Percentiles rank a stretch among this genome's conserved stretches.
Evolutionary conservation across 2,329 filamentous ascomycete species (phyloP).

Genomic region (Monosporascus sp.): DNA sequence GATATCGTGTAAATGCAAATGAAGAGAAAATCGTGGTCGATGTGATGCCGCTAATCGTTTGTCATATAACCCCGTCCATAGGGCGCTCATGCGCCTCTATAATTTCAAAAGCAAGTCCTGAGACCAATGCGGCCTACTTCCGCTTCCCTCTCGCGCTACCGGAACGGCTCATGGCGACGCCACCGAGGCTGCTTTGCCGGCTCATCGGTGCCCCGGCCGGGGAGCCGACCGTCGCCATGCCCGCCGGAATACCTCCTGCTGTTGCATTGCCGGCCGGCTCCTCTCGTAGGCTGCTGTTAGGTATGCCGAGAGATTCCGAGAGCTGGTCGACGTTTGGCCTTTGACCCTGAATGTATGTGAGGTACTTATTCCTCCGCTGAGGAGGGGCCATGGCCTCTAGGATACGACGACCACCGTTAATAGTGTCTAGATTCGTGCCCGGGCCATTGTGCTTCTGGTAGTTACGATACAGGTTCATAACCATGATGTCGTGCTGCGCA

Average conservation of each 20-base stretch:
- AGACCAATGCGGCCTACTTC: slow-evolving; percentile 7
- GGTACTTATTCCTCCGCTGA: slow-evolving; percentile 41
- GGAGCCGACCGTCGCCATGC: slow-evolving; percentile 14
- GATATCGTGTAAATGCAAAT: not conserved
- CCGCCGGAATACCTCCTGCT: slow-evolving; percentile 15
- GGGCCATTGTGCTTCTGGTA: slow-evolving; percentile 49
- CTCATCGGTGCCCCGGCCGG: slow-evolving; percentile 45
- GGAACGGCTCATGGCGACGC: slow-evolving; percentile 51
- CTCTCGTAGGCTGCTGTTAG: slow-evolving; percentile 38
- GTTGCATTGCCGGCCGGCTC: slow-evolving; percentile 28
- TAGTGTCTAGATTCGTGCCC: slow-evolving; percentile 50
- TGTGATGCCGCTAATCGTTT: not conserved
- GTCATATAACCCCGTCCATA: not conserved
- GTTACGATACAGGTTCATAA: slow-evolving; percentile 54
- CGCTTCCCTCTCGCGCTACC: slow-evolving; percentile 42
- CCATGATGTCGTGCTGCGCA: slow-evolving; percentile 48
- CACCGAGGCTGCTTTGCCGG: slow-evolving; percentile 50
- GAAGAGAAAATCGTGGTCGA: not conserved
- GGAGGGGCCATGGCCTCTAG: slow-evolving; percentile 50
- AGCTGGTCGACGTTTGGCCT: slow-evolving; percentile 44
- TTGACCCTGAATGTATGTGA: slow-evolving; percentile 41
- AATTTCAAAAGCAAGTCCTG: too few species aligned
- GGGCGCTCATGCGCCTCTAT: too few species aligned
- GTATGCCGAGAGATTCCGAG: slow-evolving; percentile 45
- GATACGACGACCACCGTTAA: slow-evolving; percentile 48